Conservation (phyloP, 1,284 basidiomycete genomes). For the Spongispora temasekensis region DNA sequence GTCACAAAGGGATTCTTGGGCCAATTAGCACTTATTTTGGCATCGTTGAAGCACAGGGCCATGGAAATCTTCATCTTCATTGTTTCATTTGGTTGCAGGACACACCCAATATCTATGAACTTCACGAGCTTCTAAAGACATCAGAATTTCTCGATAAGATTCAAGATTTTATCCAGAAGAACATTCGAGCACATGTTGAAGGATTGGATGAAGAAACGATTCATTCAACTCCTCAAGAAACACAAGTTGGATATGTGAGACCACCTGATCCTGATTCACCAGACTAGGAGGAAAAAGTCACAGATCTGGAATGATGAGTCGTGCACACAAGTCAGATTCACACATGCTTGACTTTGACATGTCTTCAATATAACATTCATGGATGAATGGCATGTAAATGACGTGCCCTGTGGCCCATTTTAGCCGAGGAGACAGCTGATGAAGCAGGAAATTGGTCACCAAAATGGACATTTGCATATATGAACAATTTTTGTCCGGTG, state of each 20-base stretch:
- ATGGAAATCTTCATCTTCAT: constrained; percentile 16
- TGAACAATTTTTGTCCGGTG: neutral
- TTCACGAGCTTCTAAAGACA: constrained; percentile 7
- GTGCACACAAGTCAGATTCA: constrained; percentile 10
- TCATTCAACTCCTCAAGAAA: neutral
- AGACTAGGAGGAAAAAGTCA: neutral
- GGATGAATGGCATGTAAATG: constrained; percentile 8
- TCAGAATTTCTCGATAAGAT: neutral
- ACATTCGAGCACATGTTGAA: constrained; percentile 6
- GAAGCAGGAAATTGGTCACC: neutral
- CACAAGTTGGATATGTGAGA: constrained; percentile 4
- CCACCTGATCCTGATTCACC: neutral
- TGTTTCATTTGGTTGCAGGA: constrained; percentile 13
- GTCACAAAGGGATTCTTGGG: constrained; percentile 23
- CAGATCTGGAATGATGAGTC: neutral
- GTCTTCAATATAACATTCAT: constrained; percentile 4
- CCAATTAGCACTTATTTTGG: constrained; percentile 14
- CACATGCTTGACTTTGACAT: constrained; percentile 2
- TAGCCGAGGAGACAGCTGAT: neutral
- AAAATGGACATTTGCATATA: neutral
- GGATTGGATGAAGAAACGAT: constrained; percentile 5
- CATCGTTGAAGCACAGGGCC: constrained; percentile 25
- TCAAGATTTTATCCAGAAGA: neutral
- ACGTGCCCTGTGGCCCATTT: neutral
- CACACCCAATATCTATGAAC: constrained; percentile 10